Evolutionary conservation across 495 filamentous ascomycete species (phyloP).

Genomic region (Aspergillus nanangensis): DNA sequence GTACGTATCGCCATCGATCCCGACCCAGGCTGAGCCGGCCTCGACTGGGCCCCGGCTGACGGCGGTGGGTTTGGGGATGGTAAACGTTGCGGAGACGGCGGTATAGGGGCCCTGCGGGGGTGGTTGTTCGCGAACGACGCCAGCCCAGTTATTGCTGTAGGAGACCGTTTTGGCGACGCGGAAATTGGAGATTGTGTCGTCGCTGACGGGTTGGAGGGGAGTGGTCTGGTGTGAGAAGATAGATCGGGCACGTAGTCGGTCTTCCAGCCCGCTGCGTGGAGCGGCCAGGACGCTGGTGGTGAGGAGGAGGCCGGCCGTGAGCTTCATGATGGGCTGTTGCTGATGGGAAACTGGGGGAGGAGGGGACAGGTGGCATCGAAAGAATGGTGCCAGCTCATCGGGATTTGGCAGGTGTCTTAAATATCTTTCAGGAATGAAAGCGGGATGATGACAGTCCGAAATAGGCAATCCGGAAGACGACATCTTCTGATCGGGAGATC

Average conservation of each 20-base stretch:
- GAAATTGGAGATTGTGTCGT: conserved; percentile 11
- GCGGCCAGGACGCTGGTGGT: conserved; percentile 23
- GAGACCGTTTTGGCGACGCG: conserved; percentile 23
- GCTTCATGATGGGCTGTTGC: conserved; percentile 23
- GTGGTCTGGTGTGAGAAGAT: conserved; percentile 18
- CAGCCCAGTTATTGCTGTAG: conserved; percentile 60
- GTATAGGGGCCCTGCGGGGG: conserved; percentile 43
- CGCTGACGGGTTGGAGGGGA: conserved; percentile 12
- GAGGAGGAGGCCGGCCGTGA: conserved; percentile 16
- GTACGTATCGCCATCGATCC: conserved; percentile 58
- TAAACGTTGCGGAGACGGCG: conserved; percentile 50
- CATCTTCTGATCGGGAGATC: no score
- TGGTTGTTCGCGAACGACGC: conserved; percentile 45
- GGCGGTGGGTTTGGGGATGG: conserved; percentile 46
- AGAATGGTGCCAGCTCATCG: no score
- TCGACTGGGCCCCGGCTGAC: conserved; percentile 30
- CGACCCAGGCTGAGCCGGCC: conserved; percentile 58
- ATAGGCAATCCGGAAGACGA: no score
- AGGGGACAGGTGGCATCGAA: no score
- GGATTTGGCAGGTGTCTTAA: neutral
- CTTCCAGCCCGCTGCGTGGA: conserved; percentile 19
- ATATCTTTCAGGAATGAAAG: neutral
- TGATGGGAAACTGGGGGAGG: neutral
- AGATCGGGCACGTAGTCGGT: conserved; percentile 25
- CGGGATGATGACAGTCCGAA: neutral